Evolutionary conservation across 2,329 filamentous ascomycete genomes (phyloP), one percentile per base, ranked within the genome.

Genomic region (Xylaria hypoxylon): DNA sequence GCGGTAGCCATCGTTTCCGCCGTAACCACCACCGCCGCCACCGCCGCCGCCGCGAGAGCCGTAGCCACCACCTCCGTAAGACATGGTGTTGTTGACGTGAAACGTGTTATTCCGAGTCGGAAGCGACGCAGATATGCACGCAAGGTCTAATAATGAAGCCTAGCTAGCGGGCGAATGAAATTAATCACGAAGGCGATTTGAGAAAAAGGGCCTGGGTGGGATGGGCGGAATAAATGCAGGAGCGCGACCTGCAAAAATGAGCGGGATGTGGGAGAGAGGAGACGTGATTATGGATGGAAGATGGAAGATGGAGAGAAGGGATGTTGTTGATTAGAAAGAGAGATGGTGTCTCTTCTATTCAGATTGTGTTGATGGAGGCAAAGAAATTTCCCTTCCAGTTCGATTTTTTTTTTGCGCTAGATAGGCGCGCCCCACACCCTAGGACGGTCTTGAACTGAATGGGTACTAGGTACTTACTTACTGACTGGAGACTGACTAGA

Each of bases 41-140:
- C 64, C 51, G 38, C 65, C 64, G 33, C 62, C 56, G 48, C 68
- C 62, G 56, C 65, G 65, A 24, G 66, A 68, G 42, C 66, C 31
- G 59, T 69, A 69, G 35, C 81, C 79, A 70, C 85, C 78, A 71
- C 82, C 85, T 76, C 88, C 86, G 87, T 92, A 92, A 81, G 90
- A 92, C 90, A 92, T 93, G 78, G 77, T 75, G 68, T 68, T 67
- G 66, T 70, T 71, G 59, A 59, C 62, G 57, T 35, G 26, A 22
- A 33, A 47, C 45, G 42, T 35, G 47, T 69, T 71, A 68, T 65
- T 44, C n/a, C n/a, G 28, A 26, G 38, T 24, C 33, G 44, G 47
- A 15, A 57, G 47, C 48, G 69, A 71, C 63, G 56, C 64, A 65
- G 28, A 58, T 51, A 35, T 58, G 53, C 40, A 64, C 44, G 65